These are phyloP conservation scores for Millerozyma miso DNA, from an alignment of 805 yeast genomes.

Conservation along the genomic window DNA sequence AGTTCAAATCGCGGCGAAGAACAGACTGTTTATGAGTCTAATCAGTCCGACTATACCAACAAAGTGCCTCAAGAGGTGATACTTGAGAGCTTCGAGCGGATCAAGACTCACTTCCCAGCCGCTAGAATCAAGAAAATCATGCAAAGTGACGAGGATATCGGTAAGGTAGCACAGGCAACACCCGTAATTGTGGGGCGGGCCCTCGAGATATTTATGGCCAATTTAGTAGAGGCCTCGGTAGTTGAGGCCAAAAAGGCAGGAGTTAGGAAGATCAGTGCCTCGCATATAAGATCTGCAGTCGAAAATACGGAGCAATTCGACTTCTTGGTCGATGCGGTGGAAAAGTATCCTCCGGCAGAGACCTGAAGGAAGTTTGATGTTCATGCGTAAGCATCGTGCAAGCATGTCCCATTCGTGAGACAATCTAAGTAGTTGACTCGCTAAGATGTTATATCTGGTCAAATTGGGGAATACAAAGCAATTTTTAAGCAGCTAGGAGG, in stretches of 20 bases:
- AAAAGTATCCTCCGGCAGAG: conserved; percentile 48
- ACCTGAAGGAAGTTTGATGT: not conserved
- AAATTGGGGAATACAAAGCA: no score
- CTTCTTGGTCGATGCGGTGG: conserved; percentile 75
- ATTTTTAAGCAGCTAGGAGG: no score
- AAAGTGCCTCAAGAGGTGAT: conserved; percentile 30
- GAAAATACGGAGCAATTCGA: conserved; percentile 87
- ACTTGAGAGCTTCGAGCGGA: conserved; percentile 38
- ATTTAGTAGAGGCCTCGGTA: conserved; percentile 80
- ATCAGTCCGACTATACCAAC: not conserved
- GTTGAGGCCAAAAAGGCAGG: conserved; percentile 72
- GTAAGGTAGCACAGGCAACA: conserved; percentile 97
- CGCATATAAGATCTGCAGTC: conserved; percentile 80
- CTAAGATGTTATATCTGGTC: no score
- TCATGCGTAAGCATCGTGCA: not conserved
- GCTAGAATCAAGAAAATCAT: conserved; percentile 94
- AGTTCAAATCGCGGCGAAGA: not conserved
- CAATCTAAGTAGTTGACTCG: no score
- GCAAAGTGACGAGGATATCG: conserved; percentile 98
- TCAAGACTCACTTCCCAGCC: conserved; percentile 82
- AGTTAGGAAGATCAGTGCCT: conserved; percentile 75
- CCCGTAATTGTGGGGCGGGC: conserved; percentile 98
- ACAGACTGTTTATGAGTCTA: not conserved
- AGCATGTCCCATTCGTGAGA: not conserved
- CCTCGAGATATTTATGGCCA: conserved; percentile 83